Percentiles rank a stretch among this genome's conserved stretches.
Evolutionary conservation across 352 stramenopile species (phyloP).

Genomic region (Phytophthora fragariaefolia): DNA sequence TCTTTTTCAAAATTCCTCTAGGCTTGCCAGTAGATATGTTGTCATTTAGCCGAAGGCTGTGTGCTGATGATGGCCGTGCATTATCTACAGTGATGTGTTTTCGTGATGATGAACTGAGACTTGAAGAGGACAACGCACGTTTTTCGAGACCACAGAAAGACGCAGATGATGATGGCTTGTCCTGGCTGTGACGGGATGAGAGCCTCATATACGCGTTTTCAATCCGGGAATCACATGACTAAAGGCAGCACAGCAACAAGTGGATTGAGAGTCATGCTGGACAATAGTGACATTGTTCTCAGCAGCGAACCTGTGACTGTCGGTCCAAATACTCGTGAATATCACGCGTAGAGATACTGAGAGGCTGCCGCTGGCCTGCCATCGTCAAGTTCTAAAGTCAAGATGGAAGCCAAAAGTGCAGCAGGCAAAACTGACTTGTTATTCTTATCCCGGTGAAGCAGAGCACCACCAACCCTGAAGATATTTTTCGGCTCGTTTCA

Average conservation of each 20-base stretch:
- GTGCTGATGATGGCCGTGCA: conserved; percentile 28
- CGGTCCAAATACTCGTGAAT: conserved; percentile 22
- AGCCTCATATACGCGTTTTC: conserved; percentile 30
- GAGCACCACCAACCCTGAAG: neutral
- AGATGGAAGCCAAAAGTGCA: neutral
- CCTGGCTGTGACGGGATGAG: conserved; percentile 1
- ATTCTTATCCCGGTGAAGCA: conserved; percentile 19
- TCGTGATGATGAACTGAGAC: conserved; percentile 8
- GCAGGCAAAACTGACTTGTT: neutral
- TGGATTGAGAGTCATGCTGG: neutral
- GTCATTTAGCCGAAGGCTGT: neutral
- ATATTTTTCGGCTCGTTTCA: neutral
- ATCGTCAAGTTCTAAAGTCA: neutral
- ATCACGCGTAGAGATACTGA: conserved; percentile 19
- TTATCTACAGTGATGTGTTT: conserved; percentile 1
- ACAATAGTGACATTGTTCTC: neutral
- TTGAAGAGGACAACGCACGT: conserved; percentile 13
- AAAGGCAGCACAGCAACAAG: neutral
- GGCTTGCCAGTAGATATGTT: neutral
- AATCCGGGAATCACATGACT: conserved; percentile 34
- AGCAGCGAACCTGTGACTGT: conserved; percentile 14
- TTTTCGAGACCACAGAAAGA: neutral
- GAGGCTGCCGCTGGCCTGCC: neutral
- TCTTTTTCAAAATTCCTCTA: conserved; percentile 32
- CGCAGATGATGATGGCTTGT: neutral